Base-by-base conservation (phyloP, 2,329 filamentous ascomycete genomes). In the Bretziella fagacearum region DNA sequence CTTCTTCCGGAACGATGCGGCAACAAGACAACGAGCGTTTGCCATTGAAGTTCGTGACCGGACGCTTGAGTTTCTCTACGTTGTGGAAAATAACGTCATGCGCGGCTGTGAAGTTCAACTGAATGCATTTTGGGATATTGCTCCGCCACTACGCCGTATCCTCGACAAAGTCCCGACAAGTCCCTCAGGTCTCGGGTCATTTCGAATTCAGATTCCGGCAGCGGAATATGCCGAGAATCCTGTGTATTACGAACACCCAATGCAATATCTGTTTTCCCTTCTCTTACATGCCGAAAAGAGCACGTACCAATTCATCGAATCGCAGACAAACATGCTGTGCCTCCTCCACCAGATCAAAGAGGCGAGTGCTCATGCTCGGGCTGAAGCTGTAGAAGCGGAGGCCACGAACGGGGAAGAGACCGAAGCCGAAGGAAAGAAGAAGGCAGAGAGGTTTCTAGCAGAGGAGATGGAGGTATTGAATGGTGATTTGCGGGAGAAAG, bases 51-150 rank as follows among this genome's bases (percentile, higher is more conserved):
- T 79, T 0, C 66, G 87, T 26, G 71, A 75, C 53, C 78, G 91
- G 10, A 78, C 80, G 17, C 74, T 84, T 54, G 78, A 81, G 18
- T 87, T 96, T 58, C 71, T 84, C 54, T 70, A 73, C 40, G 75
- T 91, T 5, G 76, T 95, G 25, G 85, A 94, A 59, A 72, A 79
- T 55, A 91, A 91, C 47, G 87, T 94, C 18, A 77, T 79, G 17
- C 78, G 84, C 7, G 91, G 89, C 13, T 85, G 96, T 8, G 86
- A 95, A 59, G 75, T 85, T 47, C 91, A 96, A 62, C 72, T 95
- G 2, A 87, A 81, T 7, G 87, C 89, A 0, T 98, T 96, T 60
- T 98, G 91, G 91, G 91, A 98, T 58, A 93, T 96, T 56, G 89
- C 87, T 1, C 91, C 91, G 2, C 77, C 79, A 3, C 70, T 98